Percentiles rank a stretch among this genome's conserved stretches.
Conservation (phyloP, 2,329 filamentous ascomycete species). For the Neofusicoccum umdonicola region DNA sequence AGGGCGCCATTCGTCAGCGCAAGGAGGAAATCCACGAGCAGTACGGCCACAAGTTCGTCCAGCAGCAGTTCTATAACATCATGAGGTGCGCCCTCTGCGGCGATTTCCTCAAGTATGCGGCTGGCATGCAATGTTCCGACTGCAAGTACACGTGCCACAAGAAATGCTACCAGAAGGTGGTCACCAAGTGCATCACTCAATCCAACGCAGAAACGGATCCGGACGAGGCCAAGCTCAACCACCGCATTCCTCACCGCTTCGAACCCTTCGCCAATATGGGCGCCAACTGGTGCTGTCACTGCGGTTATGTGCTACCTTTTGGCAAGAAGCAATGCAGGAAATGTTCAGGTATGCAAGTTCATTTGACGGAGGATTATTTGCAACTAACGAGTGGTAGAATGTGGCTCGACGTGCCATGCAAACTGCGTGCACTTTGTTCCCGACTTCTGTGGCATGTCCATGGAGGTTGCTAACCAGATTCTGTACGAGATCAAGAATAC, state of each 20-base stretch:
- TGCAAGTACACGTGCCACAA: slow-evolving; percentile 99
- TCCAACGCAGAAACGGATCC: slow-evolving; percentile 98
- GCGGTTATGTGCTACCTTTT: slow-evolving; percentile 91
- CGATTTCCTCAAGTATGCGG: slow-evolving; percentile 97
- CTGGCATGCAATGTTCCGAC: slow-evolving; percentile 98
- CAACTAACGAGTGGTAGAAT: slow-evolving; percentile 60
- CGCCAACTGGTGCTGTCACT: slow-evolving; percentile 99
- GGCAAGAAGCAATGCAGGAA: slow-evolving; percentile 93
- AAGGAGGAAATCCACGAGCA: slow-evolving; percentile 99
- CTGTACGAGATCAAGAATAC: slow-evolving; percentile 79
- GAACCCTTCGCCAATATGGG: slow-evolving; percentile 96
- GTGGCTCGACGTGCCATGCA: slow-evolving; percentile 84
- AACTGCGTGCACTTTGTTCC: slow-evolving; percentile 92
- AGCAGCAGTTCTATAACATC: slow-evolving; percentile 99
- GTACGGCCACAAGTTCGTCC: slow-evolving; percentile 98
- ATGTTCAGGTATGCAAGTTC: slow-evolving; percentile 68
- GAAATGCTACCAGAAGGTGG: slow-evolving; percentile 93
- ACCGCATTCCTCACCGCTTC: slow-evolving; percentile 96
- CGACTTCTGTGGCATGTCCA: slow-evolving; percentile 99
- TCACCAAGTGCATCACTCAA: slow-evolving; percentile 99
- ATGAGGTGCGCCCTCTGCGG: slow-evolving; percentile 98
- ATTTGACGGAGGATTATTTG: neutral
- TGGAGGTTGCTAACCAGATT: slow-evolving; percentile 94
- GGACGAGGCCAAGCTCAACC: slow-evolving; percentile 99
- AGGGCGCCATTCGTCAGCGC: slow-evolving; percentile 92